Percentiles rank a stretch among this genome's conserved stretches.
Evolutionary conservation across 2,329 filamentous ascomycete genomes (phyloP).

Genomic region (Colletotrichum sp.): DNA sequence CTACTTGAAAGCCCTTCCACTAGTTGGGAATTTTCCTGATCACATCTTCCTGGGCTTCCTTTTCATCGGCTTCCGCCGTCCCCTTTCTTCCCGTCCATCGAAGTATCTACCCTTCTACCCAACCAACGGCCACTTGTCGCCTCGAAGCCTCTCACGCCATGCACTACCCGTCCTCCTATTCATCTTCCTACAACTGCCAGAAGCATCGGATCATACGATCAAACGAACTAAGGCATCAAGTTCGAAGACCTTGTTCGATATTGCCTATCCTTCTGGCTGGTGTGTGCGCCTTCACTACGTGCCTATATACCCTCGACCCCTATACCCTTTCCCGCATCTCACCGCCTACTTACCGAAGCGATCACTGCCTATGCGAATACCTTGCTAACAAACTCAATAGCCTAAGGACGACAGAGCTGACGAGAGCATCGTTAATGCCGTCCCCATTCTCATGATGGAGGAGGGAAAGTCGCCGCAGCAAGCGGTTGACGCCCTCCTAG

Average conservation of each 20-base stretch:
- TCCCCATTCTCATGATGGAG: slow-evolving; percentile 27
- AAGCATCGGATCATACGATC: not conserved
- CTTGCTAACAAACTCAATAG: not conserved
- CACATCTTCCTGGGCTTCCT: not conserved
- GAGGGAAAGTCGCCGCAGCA: slow-evolving; percentile 20
- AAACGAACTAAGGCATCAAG: not conserved
- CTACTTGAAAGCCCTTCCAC: not conserved
- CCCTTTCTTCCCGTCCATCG: not conserved
- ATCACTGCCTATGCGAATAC: not conserved
- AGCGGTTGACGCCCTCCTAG: slow-evolving; percentile 21
- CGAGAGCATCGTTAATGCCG: slow-evolving; percentile 31
- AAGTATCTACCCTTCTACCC: not conserved
- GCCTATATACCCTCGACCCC: not conserved
- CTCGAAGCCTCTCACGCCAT: not conserved
- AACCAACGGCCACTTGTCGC: not conserved
- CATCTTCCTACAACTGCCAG: not conserved
- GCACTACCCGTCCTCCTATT: not conserved
- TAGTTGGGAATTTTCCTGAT: not conserved
- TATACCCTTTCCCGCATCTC: not conserved
- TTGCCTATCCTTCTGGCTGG: not conserved
- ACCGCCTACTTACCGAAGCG: not conserved
- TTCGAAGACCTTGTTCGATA: not conserved
- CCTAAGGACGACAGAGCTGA: slow-evolving; percentile 14
- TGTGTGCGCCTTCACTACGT: not conserved
- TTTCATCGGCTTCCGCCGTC: not conserved